These are phyloP conservation scores for Marvania coccoides DNA, from an alignment of 139 green algal species.

Conservation along the genomic window DNA sequence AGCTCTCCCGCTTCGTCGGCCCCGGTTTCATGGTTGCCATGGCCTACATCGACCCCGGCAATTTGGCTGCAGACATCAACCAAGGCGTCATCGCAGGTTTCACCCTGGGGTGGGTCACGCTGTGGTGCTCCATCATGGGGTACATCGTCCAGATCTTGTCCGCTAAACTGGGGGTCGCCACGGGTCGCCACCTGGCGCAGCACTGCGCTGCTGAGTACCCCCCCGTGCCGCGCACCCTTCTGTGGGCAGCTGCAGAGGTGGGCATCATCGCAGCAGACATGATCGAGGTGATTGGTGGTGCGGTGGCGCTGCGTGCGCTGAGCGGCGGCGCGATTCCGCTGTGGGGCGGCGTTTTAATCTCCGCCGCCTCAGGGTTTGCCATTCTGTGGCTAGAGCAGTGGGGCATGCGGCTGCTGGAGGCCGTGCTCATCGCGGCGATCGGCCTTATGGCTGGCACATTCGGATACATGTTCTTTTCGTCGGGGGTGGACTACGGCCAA, in stretches of 20 bases:
- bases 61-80: background rate
- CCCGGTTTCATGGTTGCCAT: no score
- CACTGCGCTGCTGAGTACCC: slow-evolving; percentile 60
- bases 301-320: background rate
- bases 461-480: slow-evolving; percentile 30
- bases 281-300: background rate
- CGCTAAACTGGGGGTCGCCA: slow-evolving; percentile 75
- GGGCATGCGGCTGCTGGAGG: slow-evolving; percentile 66
- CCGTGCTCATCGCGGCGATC: slow-evolving; percentile 60
- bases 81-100: background rate
- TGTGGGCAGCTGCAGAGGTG: background rate
- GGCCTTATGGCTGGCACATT: slow-evolving; percentile 56
- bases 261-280: background rate
- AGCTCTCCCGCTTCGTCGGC: no score
- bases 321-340: background rate
- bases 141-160: slow-evolving; percentile 65
- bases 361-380: slow-evolving; percentile 37
- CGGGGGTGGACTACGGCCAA: slow-evolving; percentile 1
- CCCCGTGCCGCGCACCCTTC: background rate
- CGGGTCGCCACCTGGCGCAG: slow-evolving; percentile 69
- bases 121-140: background rate
- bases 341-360: slow-evolving; percentile 36
- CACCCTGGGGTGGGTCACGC: background rate
- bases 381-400: slow-evolving; percentile 55
- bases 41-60: background rate